Evolutionary conservation across 805 yeast genomes (phyloP).

Genomic region (Priceomyces fermenticarens): DNA sequence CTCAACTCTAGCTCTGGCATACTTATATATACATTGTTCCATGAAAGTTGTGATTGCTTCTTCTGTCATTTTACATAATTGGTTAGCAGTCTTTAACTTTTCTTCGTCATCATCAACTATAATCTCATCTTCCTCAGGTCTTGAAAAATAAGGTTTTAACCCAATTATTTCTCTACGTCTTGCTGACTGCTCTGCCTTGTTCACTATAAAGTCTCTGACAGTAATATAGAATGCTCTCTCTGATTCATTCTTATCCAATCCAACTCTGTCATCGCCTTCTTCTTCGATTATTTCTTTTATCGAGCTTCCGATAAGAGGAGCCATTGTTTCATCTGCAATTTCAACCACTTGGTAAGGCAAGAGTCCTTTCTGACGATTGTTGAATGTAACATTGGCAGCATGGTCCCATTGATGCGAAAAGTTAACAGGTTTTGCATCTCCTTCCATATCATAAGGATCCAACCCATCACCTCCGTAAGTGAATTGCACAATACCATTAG

Average conservation of each 20-base stretch:
- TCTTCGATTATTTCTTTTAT: constrained; percentile 41
- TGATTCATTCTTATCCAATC: constrained; percentile 81
- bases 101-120: constrained; percentile 32
- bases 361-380: constrained; percentile 51
- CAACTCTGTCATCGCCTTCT: constrained; percentile 51
- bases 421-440: constrained; percentile 95
- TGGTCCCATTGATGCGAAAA: constrained; percentile 95
- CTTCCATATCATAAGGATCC: constrained; percentile 99
- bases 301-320: constrained; percentile 58
- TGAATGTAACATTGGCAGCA: constrained; percentile 69
- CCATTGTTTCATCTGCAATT: constrained; percentile 52
- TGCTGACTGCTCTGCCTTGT: constrained; percentile 58
- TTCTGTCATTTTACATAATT: constrained; percentile 64
- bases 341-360: constrained; percentile 68
- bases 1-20: constrained; percentile 87
- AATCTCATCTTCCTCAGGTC: constrained; percentile 38
- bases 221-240: constrained; percentile 83
- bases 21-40: constrained; percentile 74
- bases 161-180: constrained; percentile 53
- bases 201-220: constrained; percentile 57
- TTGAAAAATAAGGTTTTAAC: constrained; percentile 42
- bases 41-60: constrained; percentile 62
- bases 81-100: constrained; percentile 50
- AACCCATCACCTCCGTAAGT: constrained; percentile 98
- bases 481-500: constrained; percentile 95